These are phyloP conservation scores for Gossypium aridum DNA, from an alignment of 441 rosid species.

Conservation along the genomic window DNA sequence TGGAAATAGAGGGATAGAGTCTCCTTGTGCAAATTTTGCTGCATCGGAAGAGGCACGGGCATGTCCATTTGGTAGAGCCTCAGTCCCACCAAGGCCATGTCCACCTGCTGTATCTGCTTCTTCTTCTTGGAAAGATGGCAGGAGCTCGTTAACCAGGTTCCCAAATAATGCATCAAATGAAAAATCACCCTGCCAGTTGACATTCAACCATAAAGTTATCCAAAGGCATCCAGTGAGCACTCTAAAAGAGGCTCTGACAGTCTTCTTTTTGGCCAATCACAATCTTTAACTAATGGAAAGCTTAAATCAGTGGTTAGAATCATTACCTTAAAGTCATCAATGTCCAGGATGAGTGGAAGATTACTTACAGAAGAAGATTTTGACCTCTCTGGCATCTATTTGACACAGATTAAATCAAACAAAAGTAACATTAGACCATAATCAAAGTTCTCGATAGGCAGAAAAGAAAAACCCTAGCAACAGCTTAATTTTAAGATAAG, in stretches of 20 bases:
- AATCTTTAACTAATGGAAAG: not conserved
- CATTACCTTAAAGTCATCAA: slow-evolving; percentile 90
- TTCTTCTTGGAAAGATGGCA: slow-evolving; percentile 86
- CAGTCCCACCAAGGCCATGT: slow-evolving; percentile 51
- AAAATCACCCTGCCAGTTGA: slow-evolving; percentile 75
- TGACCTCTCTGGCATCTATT: slow-evolving; percentile 54
- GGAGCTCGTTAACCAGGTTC: slow-evolving; percentile 75
- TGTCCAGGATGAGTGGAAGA: slow-evolving; percentile 77
- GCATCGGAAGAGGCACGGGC: slow-evolving; percentile 53
- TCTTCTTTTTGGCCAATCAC: not conserved
- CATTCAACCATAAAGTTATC: slow-evolving; percentile 1
- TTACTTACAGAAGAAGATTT: slow-evolving; percentile 58
- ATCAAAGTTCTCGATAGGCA: not conserved
- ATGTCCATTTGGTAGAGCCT: slow-evolving; percentile 68
- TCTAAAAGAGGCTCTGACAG: slow-evolving; percentile 3
- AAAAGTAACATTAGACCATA: not conserved
- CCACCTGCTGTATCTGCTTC: slow-evolving; percentile 63
- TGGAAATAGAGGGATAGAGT: slow-evolving; percentile 75
- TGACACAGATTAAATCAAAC: slow-evolving; percentile 15
- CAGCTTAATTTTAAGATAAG: not conserved
- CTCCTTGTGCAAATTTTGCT: slow-evolving; percentile 42
- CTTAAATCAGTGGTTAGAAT: slow-evolving; percentile 1
- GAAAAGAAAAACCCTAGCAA: not conserved
- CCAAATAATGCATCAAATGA: slow-evolving; percentile 95
- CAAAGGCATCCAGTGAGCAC: not conserved